phyloP scores from a whole-genome alignment of 805 yeast species.

The Suhomyces tanzawaensis region DNA sequence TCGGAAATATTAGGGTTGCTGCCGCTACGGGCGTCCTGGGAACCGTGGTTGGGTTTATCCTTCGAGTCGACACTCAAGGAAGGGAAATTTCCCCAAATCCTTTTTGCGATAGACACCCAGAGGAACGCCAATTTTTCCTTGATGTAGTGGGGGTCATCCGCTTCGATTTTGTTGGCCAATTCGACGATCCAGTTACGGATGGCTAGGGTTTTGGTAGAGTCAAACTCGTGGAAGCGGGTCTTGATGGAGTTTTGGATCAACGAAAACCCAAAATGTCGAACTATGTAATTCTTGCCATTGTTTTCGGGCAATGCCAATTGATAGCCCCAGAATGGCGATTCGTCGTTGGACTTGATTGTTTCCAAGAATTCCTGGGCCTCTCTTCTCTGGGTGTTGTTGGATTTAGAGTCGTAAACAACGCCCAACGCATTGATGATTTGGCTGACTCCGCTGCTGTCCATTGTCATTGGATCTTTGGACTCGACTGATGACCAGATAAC shows the following conservation, averaged over 20 bases:
- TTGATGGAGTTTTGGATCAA: conserved; percentile 72
- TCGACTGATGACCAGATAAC: too few species aligned
- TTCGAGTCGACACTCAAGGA: conserved; percentile 1
- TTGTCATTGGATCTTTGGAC: too few species aligned
- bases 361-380: conserved; percentile 68
- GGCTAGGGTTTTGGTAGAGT: conserved; percentile 56
- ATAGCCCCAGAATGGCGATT: conserved; percentile 91
- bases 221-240: conserved; percentile 53
- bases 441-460: conserved; percentile 66
- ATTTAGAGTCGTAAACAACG: conserved; percentile 63
- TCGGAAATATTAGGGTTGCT: neutral
- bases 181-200: conserved; percentile 84
- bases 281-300: conserved; percentile 58
- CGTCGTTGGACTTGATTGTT: conserved; percentile 68
- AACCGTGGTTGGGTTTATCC: neutral
- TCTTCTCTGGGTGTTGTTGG: conserved; percentile 55
- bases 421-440: conserved; percentile 79
- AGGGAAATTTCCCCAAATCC: conserved; percentile 73
- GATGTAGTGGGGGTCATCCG: conserved; percentile 82
- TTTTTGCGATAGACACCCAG: conserved; percentile 89
- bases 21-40: neutral
- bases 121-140: conserved; percentile 85
- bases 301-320: conserved; percentile 68
- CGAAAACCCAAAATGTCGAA: conserved; percentile 87
- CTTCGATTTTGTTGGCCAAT: conserved; percentile 56